Evolutionary conservation across 2,329 filamentous ascomycete species (phyloP).

Genomic region (Aspergillus viridinutans): DNA sequence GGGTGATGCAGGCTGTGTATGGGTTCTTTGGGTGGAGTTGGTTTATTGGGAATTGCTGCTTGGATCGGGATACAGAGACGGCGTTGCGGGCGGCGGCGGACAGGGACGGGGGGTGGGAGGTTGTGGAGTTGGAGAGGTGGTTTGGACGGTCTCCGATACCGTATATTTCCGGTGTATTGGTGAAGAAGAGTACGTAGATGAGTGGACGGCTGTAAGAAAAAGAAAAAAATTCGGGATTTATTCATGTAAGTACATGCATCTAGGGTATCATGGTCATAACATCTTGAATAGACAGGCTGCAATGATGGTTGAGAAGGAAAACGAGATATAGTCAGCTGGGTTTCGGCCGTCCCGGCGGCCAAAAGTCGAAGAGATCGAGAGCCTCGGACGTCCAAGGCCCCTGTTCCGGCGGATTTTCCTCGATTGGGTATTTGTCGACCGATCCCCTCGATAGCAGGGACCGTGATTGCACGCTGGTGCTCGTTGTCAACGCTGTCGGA

Average conservation of each 20-base stretch:
- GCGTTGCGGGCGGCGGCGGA: conserved; percentile 42
- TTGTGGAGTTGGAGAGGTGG: conserved; percentile 42
- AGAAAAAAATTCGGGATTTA: background rate
- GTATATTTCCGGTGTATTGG: conserved; percentile 40
- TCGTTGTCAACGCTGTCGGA: conserved; percentile 24
- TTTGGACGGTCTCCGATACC: conserved; percentile 37
- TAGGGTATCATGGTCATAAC: background rate
- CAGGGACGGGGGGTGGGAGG: conserved; percentile 45
- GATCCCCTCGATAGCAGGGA: conserved; percentile 16
- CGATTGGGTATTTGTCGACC: conserved; percentile 12
- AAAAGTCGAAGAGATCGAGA: conserved; percentile 41
- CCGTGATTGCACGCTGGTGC: conserved; percentile 8
- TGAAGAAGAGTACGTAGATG: conserved; percentile 29
- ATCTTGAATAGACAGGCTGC: background rate
- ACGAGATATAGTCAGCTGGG: conserved; percentile 15
- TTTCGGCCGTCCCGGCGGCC: conserved; percentile 37
- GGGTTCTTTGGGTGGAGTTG: conserved; percentile 48
- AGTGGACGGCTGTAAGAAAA: background rate
- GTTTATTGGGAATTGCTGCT: conserved; percentile 49
- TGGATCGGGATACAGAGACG: conserved; percentile 47
- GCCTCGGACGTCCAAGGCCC: conserved; percentile 42
- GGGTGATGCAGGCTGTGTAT: conserved; percentile 46
- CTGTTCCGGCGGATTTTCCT: conserved; percentile 22
- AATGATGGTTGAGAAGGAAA: background rate
- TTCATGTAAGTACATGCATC: background rate